phyloP scores from a whole-genome alignment of 108 stramenopile species.

The Pelagomonas calceolata region DNA sequence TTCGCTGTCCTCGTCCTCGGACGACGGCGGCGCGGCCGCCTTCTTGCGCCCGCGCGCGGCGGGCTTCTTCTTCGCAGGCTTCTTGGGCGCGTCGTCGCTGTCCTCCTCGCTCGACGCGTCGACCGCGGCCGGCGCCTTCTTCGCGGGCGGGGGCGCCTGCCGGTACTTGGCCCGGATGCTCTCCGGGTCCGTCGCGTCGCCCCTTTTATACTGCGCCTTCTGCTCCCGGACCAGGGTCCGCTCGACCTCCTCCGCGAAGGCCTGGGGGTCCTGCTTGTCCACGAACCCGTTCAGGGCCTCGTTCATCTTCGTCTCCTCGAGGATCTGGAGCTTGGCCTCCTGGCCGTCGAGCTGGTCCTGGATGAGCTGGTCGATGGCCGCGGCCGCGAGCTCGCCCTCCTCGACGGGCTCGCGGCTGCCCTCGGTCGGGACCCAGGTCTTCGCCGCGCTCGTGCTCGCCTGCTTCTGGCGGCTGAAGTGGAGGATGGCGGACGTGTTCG shows the following conservation, averaged over 20 bases:
- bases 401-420: constrained; percentile 42
- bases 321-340: constrained; percentile 50
- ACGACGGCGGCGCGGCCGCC: neutral
- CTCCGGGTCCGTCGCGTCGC: no score
- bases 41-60: neutral
- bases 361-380: constrained; percentile 71
- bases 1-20: neutral
- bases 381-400: constrained; percentile 64
- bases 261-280: constrained; percentile 46
- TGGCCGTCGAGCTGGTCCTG: constrained; percentile 46
- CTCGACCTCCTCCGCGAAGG: constrained; percentile 50
- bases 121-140: no score
- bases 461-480: constrained; percentile 60
- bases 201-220: no score
- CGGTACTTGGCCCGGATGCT: no score
- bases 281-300: constrained; percentile 78
- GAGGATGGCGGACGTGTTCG: constrained; percentile 73
- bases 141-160: no score
- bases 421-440: constrained; percentile 9
- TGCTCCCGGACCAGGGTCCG: constrained; percentile 10
- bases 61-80: neutral
- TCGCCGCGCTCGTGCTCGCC: constrained; percentile 18
- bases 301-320: constrained; percentile 23
- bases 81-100: neutral
- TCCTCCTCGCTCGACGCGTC: no score